phyloP scores from a whole-genome alignment of 352 stramenopile species.

The Globisporangium nunn region DNA sequence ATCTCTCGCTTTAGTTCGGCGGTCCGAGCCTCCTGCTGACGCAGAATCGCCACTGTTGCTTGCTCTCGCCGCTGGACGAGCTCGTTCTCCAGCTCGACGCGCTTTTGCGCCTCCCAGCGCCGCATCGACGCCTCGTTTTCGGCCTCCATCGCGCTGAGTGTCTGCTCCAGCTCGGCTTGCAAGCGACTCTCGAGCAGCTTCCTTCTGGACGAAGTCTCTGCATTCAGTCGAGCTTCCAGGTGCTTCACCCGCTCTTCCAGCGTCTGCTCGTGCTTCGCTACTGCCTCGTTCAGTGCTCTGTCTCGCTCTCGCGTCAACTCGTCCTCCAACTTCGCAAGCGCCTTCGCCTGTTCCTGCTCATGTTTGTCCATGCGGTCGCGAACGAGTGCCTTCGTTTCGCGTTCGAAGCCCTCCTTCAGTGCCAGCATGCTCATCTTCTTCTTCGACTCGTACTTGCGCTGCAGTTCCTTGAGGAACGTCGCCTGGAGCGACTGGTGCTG shows the following conservation, averaged over 20 bases:
- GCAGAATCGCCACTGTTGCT: slow-evolving; percentile 23
- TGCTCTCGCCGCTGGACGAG: slow-evolving; percentile 33
- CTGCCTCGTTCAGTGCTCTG: slow-evolving; percentile 22
- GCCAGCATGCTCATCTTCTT: slow-evolving; percentile 42
- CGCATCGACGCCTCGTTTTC: slow-evolving; percentile 19
- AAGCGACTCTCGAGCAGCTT: slow-evolving; percentile 24
- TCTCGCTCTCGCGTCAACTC: slow-evolving; percentile 30
- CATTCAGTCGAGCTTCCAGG: slow-evolving; percentile 26
- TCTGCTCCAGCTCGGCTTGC: slow-evolving; percentile 23
- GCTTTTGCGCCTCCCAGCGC: slow-evolving; percentile 38
- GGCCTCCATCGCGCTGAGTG: slow-evolving; percentile 23
- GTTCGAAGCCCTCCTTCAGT: slow-evolving; percentile 43
- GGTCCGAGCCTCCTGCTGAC: slow-evolving; percentile 38
- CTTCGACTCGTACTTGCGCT: slow-evolving; percentile 59
- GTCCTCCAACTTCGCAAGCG: slow-evolving; percentile 18
- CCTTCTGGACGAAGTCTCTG: slow-evolving; percentile 30
- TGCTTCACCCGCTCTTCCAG: slow-evolving; percentile 32
- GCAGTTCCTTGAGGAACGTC: slow-evolving; percentile 39
- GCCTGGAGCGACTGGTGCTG: slow-evolving; percentile 30
- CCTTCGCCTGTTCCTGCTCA: slow-evolving; percentile 31
- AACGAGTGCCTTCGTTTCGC: slow-evolving; percentile 40
- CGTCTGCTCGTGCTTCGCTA: slow-evolving; percentile 25
- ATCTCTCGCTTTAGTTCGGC: slow-evolving; percentile 34
- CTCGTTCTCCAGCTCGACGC: slow-evolving; percentile 37
- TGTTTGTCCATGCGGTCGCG: slow-evolving; percentile 33